Conservation (phyloP, 2,329 filamentous ascomycete species). For the Penicillium sp. region DNA sequence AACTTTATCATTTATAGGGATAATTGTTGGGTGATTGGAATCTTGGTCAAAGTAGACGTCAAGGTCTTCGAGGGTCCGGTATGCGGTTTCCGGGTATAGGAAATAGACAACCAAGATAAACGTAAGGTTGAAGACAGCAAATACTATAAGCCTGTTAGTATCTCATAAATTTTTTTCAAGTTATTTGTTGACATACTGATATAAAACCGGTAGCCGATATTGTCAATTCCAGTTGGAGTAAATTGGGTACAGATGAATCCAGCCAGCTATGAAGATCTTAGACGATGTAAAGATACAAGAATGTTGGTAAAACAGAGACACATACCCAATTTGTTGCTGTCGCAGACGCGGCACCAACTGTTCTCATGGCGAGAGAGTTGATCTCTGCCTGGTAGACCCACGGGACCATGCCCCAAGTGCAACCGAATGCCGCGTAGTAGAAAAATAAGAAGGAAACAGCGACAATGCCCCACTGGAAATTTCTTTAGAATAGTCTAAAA, state of each 20-base stretch:
- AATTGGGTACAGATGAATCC: slow-evolving; percentile 21
- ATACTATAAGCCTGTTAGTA: not conserved
- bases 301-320: not conserved
- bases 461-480: slow-evolving; percentile 7
- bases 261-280: slow-evolving; percentile 16
- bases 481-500: not conserved
- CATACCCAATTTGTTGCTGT: slow-evolving; percentile 41
- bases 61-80: slow-evolving; percentile 5
- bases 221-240: slow-evolving; percentile 19
- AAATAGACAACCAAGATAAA: slow-evolving; percentile 7
- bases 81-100: slow-evolving; percentile 7
- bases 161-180: not conserved
- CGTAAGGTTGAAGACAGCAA: slow-evolving; percentile 6
- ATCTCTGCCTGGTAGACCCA: slow-evolving; percentile 51
- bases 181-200: slow-evolving; percentile 6
- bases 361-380: slow-evolving; percentile 48
- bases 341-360: slow-evolving; percentile 43
- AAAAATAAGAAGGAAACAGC: slow-evolving; percentile 36
- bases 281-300: not conserved
- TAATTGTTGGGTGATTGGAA: slow-evolving; percentile 6
- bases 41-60: slow-evolving; percentile 9
- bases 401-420: slow-evolving; percentile 32
- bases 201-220: slow-evolving; percentile 18
- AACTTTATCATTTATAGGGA: slow-evolving; percentile 6
- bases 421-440: slow-evolving; percentile 19